These are phyloP conservation scores for Alternaria angustiovoidea DNA, from an alignment of 2,329 filamentous ascomycete genomes.

Conservation along the genomic window DNA sequence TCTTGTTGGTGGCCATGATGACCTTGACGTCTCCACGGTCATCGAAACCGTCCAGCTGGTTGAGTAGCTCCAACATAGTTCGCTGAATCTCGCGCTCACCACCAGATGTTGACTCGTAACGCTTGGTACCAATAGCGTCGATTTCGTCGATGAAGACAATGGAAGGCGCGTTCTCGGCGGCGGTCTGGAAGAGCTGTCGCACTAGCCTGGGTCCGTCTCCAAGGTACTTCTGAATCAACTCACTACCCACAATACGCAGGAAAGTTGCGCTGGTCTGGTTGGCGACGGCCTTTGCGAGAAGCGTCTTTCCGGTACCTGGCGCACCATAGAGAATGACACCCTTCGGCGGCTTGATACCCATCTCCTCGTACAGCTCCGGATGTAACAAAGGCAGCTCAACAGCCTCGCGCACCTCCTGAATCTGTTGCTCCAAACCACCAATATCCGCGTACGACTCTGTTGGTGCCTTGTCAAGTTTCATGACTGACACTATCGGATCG, in stretches of 20 bases:
- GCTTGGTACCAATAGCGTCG: conserved; percentile 97
- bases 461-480: conserved; percentile 99
- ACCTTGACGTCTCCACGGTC: conserved; percentile 99
- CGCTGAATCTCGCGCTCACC: conserved; percentile 97
- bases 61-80: conserved; percentile 97
- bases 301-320: conserved; percentile 94
- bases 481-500: conserved; percentile 94
- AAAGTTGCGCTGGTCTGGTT: conserved; percentile 99
- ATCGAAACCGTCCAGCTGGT: conserved; percentile 98
- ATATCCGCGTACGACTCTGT: conserved; percentile 99
- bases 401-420: conserved; percentile 96
- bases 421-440: conserved; percentile 92
- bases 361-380: conserved; percentile 98
- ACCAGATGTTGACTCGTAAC: conserved; percentile 96
- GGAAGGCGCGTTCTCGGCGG: conserved; percentile 92
- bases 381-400: conserved; percentile 95
- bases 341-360: conserved; percentile 99
- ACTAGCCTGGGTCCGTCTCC: conserved; percentile 95
- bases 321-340: conserved; percentile 98
- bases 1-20: conserved; percentile 99
- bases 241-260: conserved; percentile 93
- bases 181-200: conserved; percentile 94
- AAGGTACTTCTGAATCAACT: conserved; percentile 98
- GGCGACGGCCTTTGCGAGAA: conserved; percentile 94
- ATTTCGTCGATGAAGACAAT: conserved; percentile 99